phyloP scores from a whole-genome alignment of 1,284 basidiomycete genomes.

The Xanthoconium separans region DNA sequence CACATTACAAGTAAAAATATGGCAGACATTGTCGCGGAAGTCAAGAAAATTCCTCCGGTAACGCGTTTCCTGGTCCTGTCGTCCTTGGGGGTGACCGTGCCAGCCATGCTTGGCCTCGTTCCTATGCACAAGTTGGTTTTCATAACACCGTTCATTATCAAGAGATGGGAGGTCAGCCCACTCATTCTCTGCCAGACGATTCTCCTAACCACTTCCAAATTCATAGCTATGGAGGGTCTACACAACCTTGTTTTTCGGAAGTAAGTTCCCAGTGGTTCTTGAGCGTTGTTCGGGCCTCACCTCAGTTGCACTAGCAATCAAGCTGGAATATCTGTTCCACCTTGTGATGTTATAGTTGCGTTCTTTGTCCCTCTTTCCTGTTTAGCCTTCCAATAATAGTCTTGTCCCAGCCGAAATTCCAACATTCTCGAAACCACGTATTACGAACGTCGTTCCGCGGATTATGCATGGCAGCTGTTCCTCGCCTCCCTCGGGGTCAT shows the following conservation, averaged over 20 bases:
- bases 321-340: constrained; percentile 70
- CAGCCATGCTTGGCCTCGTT: constrained; percentile 59
- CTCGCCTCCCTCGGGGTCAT: constrained; percentile 57
- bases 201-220: background rate
- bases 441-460: constrained; percentile 60
- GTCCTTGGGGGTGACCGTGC: constrained; percentile 60
- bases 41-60: constrained; percentile 83
- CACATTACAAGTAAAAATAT: constrained; percentile 7
- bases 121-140: constrained; percentile 60
- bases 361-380: constrained; percentile 6
- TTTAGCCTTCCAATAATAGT: background rate
- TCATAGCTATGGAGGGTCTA: constrained; percentile 73
- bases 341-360: constrained; percentile 76
- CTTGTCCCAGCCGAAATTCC: constrained; percentile 53
- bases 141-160: constrained; percentile 45
- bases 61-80: constrained; percentile 72
- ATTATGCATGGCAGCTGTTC: constrained; percentile 74
- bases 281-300: background rate
- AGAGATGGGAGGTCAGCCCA: constrained; percentile 51
- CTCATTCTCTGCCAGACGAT: constrained; percentile 5
- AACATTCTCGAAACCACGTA: constrained; percentile 63
- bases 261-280: constrained; percentile 39
- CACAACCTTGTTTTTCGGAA: constrained; percentile 77
- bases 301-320: constrained; percentile 40
- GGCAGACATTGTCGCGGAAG: constrained; percentile 49